phyloP scores from a whole-genome alignment of 345 rosid genomes.

The Ceriops tagal region DNA sequence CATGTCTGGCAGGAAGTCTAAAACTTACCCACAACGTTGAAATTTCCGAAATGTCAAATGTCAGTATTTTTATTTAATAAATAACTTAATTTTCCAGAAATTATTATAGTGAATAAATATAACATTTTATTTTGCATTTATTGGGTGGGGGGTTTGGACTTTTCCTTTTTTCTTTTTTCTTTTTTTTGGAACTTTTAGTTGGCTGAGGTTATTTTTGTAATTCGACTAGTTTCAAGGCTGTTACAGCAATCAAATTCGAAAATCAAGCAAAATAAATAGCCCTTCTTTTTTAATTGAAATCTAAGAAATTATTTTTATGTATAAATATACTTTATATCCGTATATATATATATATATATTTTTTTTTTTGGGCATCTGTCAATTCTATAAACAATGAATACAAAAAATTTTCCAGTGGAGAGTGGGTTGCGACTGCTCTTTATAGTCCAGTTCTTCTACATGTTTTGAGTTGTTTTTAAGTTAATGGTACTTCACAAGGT shows the following conservation, averaged over 20 bases:
- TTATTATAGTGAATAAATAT: neutral
- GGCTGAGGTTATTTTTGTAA: conserved; percentile 14
- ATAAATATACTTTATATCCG: no score
- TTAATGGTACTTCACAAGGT: no score
- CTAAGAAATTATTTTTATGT: neutral
- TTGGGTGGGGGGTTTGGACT: no score
- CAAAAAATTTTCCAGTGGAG: neutral
- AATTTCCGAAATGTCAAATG: conserved; percentile 11
- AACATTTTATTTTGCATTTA: neutral
- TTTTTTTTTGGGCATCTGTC: neutral
- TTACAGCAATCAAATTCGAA: conserved; percentile 16
- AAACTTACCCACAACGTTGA: conserved; percentile 25
- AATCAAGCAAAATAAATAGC: conserved; percentile 18
- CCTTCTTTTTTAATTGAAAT: neutral
- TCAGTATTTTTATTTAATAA: neutral
- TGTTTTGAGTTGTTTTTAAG: no score
- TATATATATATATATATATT: neutral
- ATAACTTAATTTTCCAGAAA: neutral
- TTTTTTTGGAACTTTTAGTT: neutral
- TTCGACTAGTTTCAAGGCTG: conserved; percentile 8
- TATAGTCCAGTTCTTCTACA: neutral
- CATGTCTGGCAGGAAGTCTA: conserved; percentile 13
- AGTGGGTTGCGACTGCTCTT: neutral
- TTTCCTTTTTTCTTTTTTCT: neutral
- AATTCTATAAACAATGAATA: neutral